phyloP scores from a whole-genome alignment of 1,284 basidiomycete genomes.

The Leccinum idahoense region DNA sequence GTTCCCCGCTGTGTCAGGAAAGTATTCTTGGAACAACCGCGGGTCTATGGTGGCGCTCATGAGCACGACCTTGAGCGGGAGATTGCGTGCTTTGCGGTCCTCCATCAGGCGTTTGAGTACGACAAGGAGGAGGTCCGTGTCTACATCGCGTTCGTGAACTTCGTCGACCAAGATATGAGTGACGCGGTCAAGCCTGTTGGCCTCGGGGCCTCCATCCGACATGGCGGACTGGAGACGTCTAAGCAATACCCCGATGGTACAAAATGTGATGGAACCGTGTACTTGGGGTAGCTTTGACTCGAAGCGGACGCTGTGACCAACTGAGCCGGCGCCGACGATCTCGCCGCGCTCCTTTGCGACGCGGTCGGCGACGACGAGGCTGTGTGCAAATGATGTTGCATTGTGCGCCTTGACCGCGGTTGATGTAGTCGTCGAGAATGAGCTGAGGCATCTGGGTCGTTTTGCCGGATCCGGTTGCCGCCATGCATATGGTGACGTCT shows the following conservation, averaged over 20 bases:
- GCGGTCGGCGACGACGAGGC: conserved; percentile 84
- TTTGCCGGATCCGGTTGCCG: conserved; percentile 93
- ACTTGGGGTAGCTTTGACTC: conserved; percentile 78
- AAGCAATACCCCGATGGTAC: conserved; percentile 91
- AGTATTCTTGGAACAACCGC: conserved; percentile 84
- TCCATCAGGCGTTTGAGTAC: conserved; percentile 84
- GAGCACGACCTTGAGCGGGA: conserved; percentile 83
- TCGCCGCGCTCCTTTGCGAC: conserved; percentile 90
- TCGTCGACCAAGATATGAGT: conserved; percentile 95
- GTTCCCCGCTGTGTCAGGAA: conserved; percentile 57
- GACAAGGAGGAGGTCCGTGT: conserved; percentile 89
- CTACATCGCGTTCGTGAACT: conserved; percentile 94
- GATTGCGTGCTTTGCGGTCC: conserved; percentile 69
- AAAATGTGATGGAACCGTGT: conserved; percentile 88
- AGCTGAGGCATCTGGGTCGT: conserved; percentile 95
- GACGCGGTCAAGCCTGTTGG: conserved; percentile 66
- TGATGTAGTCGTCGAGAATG: conserved; percentile 83
- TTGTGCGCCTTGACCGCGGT: conserved; percentile 70
- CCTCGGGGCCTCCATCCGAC: conserved; percentile 33
- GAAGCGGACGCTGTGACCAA: conserved; percentile 94
- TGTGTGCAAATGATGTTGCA: conserved; percentile 96
- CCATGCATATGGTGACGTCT: conserved; percentile 91
- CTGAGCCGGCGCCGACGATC: conserved; percentile 56
- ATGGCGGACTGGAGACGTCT: conserved; percentile 83
- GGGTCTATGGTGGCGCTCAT: conserved; percentile 98